A percentile compares a stretch with the other conserved stretches of the same genome.
These are phyloP conservation scores for Suillus sp. DNA, from an alignment of 768 basidiomycete genomes.

Conservation along the genomic window DNA sequence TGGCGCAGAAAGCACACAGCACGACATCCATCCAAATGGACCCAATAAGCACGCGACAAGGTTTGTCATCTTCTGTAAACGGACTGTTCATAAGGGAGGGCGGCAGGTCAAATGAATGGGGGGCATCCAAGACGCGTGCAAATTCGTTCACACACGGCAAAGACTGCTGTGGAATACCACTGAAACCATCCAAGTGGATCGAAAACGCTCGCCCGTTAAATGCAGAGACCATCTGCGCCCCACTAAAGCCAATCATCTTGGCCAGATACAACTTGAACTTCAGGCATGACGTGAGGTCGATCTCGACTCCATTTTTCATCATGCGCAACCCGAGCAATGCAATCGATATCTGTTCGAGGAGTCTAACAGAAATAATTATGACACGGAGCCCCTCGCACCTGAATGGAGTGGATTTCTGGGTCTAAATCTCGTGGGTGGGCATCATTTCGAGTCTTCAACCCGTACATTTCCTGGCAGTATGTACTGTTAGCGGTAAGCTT, in stretches of 20 bases:
- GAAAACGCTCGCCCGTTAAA: constrained; percentile 51
- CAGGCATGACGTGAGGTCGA: constrained; percentile 54
- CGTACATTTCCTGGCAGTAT: constrained; percentile 45
- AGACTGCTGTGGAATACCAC: constrained; percentile 42
- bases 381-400: constrained; percentile 35
- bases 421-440: constrained; percentile 32
- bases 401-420: constrained; percentile 49
- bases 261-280: constrained; percentile 57
- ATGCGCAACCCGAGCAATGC: constrained; percentile 63
- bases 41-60: constrained; percentile 54
- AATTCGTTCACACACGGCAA: constrained; percentile 63
- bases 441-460: constrained; percentile 36
- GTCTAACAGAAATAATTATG: neutral
- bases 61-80: constrained; percentile 43
- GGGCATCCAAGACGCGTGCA: constrained; percentile 60
- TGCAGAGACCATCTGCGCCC: constrained; percentile 48
- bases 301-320: constrained; percentile 61
- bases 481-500: constrained; percentile 3
- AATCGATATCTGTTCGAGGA: constrained; percentile 48
- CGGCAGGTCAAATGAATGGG: constrained; percentile 48
- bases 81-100: constrained; percentile 47
- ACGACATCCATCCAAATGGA: constrained; percentile 63
- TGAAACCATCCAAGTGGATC: constrained; percentile 54
- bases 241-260: constrained; percentile 57
- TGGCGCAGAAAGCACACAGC: constrained; percentile 51